A percentile compares a stretch with the other conserved stretches of the same genome.
These are phyloP conservation scores for Exophiala bonariae DNA, from an alignment of 2,329 filamentous ascomycete species.

Conservation along the genomic window DNA sequence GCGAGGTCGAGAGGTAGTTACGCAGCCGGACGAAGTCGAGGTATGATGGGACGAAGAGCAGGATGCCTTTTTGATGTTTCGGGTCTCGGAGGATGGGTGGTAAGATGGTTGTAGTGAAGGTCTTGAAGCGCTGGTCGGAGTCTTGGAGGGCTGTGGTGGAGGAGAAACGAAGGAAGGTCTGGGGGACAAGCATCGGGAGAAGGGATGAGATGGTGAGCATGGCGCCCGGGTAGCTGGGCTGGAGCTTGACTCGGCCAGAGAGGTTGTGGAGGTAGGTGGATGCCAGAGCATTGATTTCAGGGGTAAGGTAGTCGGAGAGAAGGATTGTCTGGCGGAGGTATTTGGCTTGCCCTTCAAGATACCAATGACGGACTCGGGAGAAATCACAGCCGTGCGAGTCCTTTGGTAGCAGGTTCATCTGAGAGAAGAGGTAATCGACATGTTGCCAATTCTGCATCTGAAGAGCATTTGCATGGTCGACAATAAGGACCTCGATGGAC, in stretches of 20 bases:
- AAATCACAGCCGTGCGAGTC: slow-evolving; percentile 93
- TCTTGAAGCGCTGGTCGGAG: slow-evolving; percentile 85
- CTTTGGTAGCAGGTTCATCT: slow-evolving; percentile 86
- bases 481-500: slow-evolving; percentile 84
- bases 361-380: slow-evolving; percentile 84
- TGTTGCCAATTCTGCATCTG: slow-evolving; percentile 99
- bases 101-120: slow-evolving; percentile 80
- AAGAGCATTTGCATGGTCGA: slow-evolving; percentile 90
- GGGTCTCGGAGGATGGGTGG: slow-evolving; percentile 71
- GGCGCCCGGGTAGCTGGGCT: slow-evolving; percentile 66
- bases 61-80: slow-evolving; percentile 66
- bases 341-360: slow-evolving; percentile 81
- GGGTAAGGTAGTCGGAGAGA: slow-evolving; percentile 79
- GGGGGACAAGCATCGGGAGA: slow-evolving; percentile 64
- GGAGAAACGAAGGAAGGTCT: slow-evolving; percentile 88
- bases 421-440: slow-evolving; percentile 84
- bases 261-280: slow-evolving; percentile 76
- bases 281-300: slow-evolving; percentile 80
- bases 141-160: slow-evolving; percentile 69
- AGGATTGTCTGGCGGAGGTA: slow-evolving; percentile 84
- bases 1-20: slow-evolving; percentile 81
- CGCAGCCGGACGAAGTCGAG: slow-evolving; percentile 92
- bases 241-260: slow-evolving; percentile 74
- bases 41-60: slow-evolving; percentile 90
- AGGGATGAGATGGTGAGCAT: slow-evolving; percentile 66